These are phyloP conservation scores for Pythium dissimile DNA, from an alignment of 352 stramenopile genomes.

Conservation along the genomic window DNA sequence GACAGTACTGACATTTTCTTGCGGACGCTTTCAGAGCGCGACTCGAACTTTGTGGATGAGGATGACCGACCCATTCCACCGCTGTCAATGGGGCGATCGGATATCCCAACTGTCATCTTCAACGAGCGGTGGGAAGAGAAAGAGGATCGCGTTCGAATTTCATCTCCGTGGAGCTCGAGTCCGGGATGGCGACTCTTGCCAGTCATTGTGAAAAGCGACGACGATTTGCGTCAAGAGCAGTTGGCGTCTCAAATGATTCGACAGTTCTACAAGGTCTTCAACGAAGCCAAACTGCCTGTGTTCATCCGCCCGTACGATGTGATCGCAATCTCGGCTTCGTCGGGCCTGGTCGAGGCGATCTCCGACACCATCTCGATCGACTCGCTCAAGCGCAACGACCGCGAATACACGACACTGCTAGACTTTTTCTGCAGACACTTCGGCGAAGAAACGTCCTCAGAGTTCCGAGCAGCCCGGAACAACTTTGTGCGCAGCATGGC, in stretches of 20 bases:
- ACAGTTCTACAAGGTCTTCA: slow-evolving; percentile 93
- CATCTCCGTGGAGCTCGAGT: slow-evolving; percentile 79
- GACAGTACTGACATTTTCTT: slow-evolving; percentile 80
- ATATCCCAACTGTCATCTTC: slow-evolving; percentile 83
- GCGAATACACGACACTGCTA: slow-evolving; percentile 86
- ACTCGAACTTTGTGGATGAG: slow-evolving; percentile 60
- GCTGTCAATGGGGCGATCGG: slow-evolving; percentile 18
- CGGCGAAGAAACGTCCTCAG: slow-evolving; percentile 59
- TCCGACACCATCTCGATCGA: slow-evolving; percentile 97
- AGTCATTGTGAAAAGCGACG: slow-evolving; percentile 98
- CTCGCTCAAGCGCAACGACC: slow-evolving; percentile 96
- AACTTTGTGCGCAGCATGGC: slow-evolving; percentile 89
- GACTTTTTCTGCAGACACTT: slow-evolving; percentile 96
- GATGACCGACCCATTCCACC: slow-evolving; percentile 38
- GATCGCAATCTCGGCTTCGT: slow-evolving; percentile 91
- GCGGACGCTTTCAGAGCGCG: slow-evolving; percentile 59
- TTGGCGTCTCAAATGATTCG: slow-evolving; percentile 96
- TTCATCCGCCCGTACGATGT: slow-evolving; percentile 97
- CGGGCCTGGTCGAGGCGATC: slow-evolving; percentile 96
- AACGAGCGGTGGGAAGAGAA: slow-evolving; percentile 96
- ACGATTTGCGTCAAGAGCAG: slow-evolving; percentile 97
- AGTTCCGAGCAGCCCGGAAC: slow-evolving; percentile 74
- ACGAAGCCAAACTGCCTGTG: slow-evolving; percentile 91
- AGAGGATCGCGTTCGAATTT: slow-evolving; percentile 85
- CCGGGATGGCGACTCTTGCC: slow-evolving; percentile 89